A percentile compares a stretch with the other conserved stretches of the same genome.
phyloP scores from a whole-genome alignment of 148 eudicot species.

The Persicaria tinctoria region DNA sequence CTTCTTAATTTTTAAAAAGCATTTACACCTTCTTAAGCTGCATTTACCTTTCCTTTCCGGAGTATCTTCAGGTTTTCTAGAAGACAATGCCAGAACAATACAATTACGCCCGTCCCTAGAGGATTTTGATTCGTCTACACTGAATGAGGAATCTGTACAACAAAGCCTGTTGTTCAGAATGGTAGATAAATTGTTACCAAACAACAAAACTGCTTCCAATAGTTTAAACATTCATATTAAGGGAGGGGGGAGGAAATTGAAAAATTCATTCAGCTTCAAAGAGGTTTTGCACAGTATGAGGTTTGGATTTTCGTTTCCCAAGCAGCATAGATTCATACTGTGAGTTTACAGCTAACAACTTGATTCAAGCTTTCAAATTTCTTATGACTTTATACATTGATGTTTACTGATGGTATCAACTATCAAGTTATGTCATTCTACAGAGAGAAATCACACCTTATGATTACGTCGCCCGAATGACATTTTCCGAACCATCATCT shows the following conservation, averaged over 20 bases:
- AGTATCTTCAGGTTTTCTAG: neutral
- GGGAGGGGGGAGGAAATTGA: neutral
- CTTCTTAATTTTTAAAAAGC: neutral
- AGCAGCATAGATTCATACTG: neutral
- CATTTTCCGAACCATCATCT: neutral
- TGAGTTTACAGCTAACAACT: neutral
- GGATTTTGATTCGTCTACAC: neutral
- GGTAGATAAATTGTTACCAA: neutral
- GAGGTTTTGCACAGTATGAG: neutral
- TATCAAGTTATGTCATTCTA: too few relatives aligned
- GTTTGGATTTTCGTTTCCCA: neutral
- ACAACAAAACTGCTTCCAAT: neutral
- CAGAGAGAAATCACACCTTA: neutral
- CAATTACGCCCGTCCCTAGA: neutral
- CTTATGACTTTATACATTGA: too few relatives aligned
- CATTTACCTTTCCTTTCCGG: neutral
- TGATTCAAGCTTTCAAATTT: too few relatives aligned
- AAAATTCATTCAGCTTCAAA: neutral
- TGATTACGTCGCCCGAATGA: neutral
- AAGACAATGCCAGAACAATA: neutral
- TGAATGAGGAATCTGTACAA: slow-evolving; percentile 2
- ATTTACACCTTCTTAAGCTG: neutral
- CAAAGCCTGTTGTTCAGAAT: neutral
- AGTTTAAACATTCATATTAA: too few relatives aligned
- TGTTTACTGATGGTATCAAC: too few relatives aligned